Base-by-base conservation (phyloP, 768 basidiomycete genomes). In the Tremella yokohamensis region DNA sequence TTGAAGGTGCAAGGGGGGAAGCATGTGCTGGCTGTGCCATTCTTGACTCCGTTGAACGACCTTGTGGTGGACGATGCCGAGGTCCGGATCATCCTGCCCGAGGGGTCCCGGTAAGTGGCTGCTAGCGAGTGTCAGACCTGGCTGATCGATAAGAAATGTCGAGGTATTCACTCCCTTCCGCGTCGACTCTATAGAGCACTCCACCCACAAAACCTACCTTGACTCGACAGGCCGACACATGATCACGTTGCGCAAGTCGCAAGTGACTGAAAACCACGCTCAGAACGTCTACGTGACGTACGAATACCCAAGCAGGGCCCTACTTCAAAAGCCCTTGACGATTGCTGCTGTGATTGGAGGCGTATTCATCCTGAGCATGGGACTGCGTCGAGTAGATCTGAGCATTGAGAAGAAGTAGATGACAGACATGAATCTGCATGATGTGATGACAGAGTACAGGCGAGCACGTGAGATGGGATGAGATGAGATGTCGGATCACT, bases 191-290 rank as follows among this genome's bases (percentile, higher is more conserved):
- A 85, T 83, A 69, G 77, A 72, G 52, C 77, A 83, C 51, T 83
- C 82, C n/a, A 87, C 81, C 16, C 87, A 90, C 66, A 83, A 82
- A 60, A 89, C 89, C 3, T 98, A 94, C 78, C 84, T 99, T 25
- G 96, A 99, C 76, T 90, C 92, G 38, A 82, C 81, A 40, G 96
- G 96, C 26, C 86, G 93, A 24, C 92, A 92, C 8, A 81, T 82
- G 6, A 78, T 97, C 57, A 83, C 83, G 4, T 80, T 98, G 64
- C 76, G 80, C 54, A 94, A 91, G 78, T 79, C 83, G 53, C 78
- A 86, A 56, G 79, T 90, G 60, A 91, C 90, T 0, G 83, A 88
- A 70, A 85, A 82, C 64, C 93, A 98, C 73, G 82, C 83, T 13
- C 85, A 85, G 57, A 80, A 82, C 61, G 87, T 99, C 68, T 88